Evolutionary conservation across 257 asterid species (phyloP).

Genomic region (Coffea eugenioides): DNA sequence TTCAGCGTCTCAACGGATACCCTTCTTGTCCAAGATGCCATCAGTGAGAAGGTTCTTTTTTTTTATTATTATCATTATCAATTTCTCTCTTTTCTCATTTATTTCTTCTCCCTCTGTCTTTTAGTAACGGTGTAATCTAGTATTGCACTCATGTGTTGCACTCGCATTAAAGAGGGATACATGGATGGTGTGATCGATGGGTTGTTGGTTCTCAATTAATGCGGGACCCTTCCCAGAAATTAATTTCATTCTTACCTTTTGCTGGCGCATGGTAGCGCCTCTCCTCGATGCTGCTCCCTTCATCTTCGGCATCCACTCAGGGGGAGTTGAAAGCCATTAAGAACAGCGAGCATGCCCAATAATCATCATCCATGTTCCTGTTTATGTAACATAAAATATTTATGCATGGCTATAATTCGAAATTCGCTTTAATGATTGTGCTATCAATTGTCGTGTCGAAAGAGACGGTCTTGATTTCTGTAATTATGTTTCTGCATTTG

Average conservation of each 20-base stretch:
- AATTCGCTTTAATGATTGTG: conserved; percentile 4
- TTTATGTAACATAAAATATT: neutral
- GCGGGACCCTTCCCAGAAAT: conserved; percentile 29
- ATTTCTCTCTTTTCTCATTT: neutral
- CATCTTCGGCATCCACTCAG: neutral
- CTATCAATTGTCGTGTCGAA: neutral
- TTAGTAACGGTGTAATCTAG: conserved; percentile 38
- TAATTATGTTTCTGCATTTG: neutral
- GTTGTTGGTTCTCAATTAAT: conserved; percentile 36
- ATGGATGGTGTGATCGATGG: conserved; percentile 6
- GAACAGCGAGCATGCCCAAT: conserved; percentile 14
- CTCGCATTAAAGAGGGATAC: conserved; percentile 32
- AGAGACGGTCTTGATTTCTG: neutral
- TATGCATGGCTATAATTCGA: neutral
- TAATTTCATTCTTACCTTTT: conserved; percentile 12
- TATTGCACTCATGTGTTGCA: conserved; percentile 17
- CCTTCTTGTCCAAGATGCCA: conserved; percentile 98
- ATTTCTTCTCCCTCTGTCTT: neutral
- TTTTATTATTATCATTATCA: neutral
- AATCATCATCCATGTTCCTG: conserved; percentile 7
- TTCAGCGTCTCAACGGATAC: conserved; percentile 97
- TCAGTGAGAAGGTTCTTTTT: conserved; percentile 77
- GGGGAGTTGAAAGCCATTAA: neutral
- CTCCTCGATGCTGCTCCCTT: conserved; percentile 18
- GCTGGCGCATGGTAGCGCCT: conserved; percentile 30